Evolutionary conservation across 352 stramenopile genomes (phyloP).

Genomic region (Elongisporangium undulatum): DNA sequence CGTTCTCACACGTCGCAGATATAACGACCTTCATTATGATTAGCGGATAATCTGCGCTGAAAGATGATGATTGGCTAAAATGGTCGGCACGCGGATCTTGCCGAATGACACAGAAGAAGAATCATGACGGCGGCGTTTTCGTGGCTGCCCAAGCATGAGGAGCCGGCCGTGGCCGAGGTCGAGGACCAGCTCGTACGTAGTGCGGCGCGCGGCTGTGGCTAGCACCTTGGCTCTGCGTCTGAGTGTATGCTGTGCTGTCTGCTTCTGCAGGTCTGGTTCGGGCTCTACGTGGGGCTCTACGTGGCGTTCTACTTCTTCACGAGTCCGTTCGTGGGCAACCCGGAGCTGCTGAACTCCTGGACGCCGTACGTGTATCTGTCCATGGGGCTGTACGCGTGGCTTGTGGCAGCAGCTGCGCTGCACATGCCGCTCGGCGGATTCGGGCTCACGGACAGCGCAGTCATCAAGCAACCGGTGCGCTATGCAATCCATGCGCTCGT

Average conservation of each 20-base stretch:
- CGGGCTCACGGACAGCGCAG: constrained; percentile 59
- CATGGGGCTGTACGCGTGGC: constrained; percentile 83
- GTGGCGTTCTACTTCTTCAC: constrained; percentile 89
- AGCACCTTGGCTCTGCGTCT: background rate
- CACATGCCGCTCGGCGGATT: constrained; percentile 71
- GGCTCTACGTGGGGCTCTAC: constrained; percentile 75
- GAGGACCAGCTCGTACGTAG: constrained; percentile 32
- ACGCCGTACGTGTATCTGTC: constrained; percentile 87
- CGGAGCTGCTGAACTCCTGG: constrained; percentile 80
- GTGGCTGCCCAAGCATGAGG: background rate
- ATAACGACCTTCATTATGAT: background rate
- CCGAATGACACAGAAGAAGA: background rate
- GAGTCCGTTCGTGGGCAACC: constrained; percentile 82
- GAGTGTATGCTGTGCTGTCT: constrained; percentile 3
- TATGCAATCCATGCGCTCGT: background rate
- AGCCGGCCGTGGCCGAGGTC: constrained; percentile 11
- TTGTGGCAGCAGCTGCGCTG: constrained; percentile 67
- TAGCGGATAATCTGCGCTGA: background rate
- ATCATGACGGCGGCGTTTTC: background rate
- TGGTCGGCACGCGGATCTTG: background rate
- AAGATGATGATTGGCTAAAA: background rate
- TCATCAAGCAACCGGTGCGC: constrained; percentile 81
- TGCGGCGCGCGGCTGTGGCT: background rate
- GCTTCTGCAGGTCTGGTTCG: constrained; percentile 68
- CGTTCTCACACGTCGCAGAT: background rate